phyloP scores from a whole-genome alignment of 441 rosid genomes.

The Erodium texanum region DNA sequence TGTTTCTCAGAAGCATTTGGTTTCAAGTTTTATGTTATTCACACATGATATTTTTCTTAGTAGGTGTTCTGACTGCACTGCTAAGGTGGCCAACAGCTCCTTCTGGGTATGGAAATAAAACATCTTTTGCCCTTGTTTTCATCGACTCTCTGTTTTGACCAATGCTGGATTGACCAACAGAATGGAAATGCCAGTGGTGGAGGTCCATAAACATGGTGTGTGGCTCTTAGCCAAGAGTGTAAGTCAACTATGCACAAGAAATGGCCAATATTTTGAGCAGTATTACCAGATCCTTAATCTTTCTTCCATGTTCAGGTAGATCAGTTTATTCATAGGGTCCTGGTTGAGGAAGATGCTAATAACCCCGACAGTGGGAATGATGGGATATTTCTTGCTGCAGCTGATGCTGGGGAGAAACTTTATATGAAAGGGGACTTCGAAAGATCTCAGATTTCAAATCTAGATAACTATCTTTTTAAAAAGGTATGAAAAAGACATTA shows the following conservation, averaged over 20 bases:
- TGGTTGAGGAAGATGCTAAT: slow-evolving; percentile 67
- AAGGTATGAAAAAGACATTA: slow-evolving; percentile 33
- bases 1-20: slow-evolving; percentile 9
- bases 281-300: not conserved
- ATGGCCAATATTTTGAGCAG: no score
- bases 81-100: slow-evolving; percentile 90
- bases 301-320: slow-evolving; percentile 43
- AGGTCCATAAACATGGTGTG: slow-evolving; percentile 69
- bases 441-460: slow-evolving; percentile 47
- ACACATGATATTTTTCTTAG: slow-evolving; percentile 13
- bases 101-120: slow-evolving; percentile 38
- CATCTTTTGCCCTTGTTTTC: slow-evolving; percentile 4
- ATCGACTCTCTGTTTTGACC: slow-evolving; percentile 17
- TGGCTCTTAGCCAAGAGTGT: slow-evolving; percentile 76
- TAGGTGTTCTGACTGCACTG: slow-evolving; percentile 56
- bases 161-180: slow-evolving; percentile 29
- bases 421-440: slow-evolving; percentile 61
- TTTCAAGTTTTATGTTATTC: slow-evolving; percentile 12
- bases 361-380: slow-evolving; percentile 25
- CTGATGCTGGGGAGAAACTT: slow-evolving; percentile 60
- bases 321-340: slow-evolving; percentile 66
- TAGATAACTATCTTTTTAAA: slow-evolving; percentile 51
- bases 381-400: slow-evolving; percentile 50
- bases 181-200: slow-evolving; percentile 90
- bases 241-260: slow-evolving; percentile 20